A percentile compares a stretch with the other conserved stretches of the same genome.
These are phyloP conservation scores for Boletales sp. DNA, from an alignment of 768 basidiomycete genomes.

Conservation along the genomic window DNA sequence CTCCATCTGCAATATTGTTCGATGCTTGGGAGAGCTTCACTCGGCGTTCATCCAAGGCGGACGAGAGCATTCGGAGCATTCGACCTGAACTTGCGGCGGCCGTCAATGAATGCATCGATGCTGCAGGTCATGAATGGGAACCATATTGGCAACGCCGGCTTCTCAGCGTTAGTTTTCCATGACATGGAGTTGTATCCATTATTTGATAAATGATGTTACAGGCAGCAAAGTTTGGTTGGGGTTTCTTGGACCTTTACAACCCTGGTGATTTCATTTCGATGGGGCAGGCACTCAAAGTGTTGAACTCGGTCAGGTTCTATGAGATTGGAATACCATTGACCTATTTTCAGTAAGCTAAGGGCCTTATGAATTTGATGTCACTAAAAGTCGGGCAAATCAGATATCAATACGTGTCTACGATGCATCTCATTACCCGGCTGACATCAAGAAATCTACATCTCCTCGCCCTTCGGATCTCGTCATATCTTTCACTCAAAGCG, in stretches of 20 bases:
- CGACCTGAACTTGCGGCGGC: slow-evolving; percentile 81
- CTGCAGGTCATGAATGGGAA: slow-evolving; percentile 91
- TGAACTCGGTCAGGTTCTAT: slow-evolving; percentile 89
- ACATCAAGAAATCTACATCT: slow-evolving; percentile 88
- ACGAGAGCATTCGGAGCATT: slow-evolving; percentile 88
- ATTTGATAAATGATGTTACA: slow-evolving; percentile 26
- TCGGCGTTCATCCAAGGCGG: slow-evolving; percentile 82
- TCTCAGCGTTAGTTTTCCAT: slow-evolving; percentile 54
- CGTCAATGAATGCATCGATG: slow-evolving; percentile 90
- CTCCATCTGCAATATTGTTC: slow-evolving; percentile 86
- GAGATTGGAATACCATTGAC: slow-evolving; percentile 94
- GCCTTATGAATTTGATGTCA: neutral
- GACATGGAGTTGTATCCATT: neutral
- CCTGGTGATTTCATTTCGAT: slow-evolving; percentile 89
- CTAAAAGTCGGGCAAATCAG: slow-evolving; percentile 37
- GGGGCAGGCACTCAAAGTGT: slow-evolving; percentile 88
- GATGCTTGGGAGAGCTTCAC: slow-evolving; percentile 91
- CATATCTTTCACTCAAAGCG: slow-evolving; percentile 77
- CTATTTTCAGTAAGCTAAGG: slow-evolving; percentile 69
- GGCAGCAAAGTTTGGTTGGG: slow-evolving; percentile 97
- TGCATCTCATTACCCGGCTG: slow-evolving; percentile 76
- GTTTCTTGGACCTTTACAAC: slow-evolving; percentile 90
- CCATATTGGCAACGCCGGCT: slow-evolving; percentile 85
- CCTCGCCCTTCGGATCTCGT: slow-evolving; percentile 86
- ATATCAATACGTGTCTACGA: slow-evolving; percentile 77